Base-by-base conservation (phyloP, 176 grass and related monocot genomes). In the Cymbopogon citratus region DNA sequence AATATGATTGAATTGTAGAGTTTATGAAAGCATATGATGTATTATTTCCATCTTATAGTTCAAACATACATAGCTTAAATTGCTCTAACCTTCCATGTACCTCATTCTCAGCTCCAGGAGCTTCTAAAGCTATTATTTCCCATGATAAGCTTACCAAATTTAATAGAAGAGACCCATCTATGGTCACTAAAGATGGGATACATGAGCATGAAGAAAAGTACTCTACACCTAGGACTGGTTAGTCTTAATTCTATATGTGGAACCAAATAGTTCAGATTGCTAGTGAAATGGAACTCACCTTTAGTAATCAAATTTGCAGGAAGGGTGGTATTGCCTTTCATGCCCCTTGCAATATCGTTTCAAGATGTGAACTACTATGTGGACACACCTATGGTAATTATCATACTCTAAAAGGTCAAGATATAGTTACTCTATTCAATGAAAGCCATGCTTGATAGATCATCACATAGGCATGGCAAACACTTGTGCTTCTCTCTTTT, bases 341-440 rank as follows among this genome's bases (percentile, higher is more conserved):
- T 76, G 76, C 89, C 94, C 94, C 84, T 97, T 34, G 78, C 71
- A 28, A 66, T 97, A 80, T 83, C 89, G 60, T 97, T 97, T 76
- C 73, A 79, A 14, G 81, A 97, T 78, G 84, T 97, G 40, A 97
- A 93, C 67, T 97, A 97, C 86, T 93, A 89, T 27, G 74, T 97
- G 19, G 86, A 93, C 23, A 76, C 86, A 46, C 88, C 94, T 38
- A 13, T 16, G 74, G 91, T 97, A 97, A 64, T 57, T 56, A 28
- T 5, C 65, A 23, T 63, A 12, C 45, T 61, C 57, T 61, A 0
- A 61, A 26, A 9, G 23, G 43, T 12, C 49, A 67, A 24, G 2
- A 48, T 81, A 14, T 81, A n/a, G 3, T 80, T 16, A 26, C 14
- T 26, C 3, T 60, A 60, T 9, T 60, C 6, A 25, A 12, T 25